Percentiles rank a stretch among this genome's conserved stretches.
Conservation (phyloP, 2,329 filamentous ascomycete species). For the Rosellinia necatrix region DNA sequence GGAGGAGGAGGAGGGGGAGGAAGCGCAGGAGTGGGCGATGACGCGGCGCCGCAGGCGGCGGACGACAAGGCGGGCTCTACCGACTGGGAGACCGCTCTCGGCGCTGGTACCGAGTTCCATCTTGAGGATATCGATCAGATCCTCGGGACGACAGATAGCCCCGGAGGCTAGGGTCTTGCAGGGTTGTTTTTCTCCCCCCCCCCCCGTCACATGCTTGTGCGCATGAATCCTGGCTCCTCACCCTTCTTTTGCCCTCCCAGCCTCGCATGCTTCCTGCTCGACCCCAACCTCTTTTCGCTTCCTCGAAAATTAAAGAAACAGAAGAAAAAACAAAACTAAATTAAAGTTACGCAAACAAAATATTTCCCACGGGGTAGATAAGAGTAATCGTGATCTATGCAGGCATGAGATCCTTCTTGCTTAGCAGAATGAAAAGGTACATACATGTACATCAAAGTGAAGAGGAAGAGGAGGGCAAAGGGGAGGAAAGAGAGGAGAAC, state of each 20-base stretch:
- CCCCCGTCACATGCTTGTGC: not conserved
- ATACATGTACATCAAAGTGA: not conserved
- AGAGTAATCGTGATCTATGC: too few species aligned
- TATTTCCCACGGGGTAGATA: too few species aligned
- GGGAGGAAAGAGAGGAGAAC: not conserved
- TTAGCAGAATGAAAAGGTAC: not conserved
- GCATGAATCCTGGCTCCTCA: not conserved
- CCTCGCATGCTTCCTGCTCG: too few species aligned
- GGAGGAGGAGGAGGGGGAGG: conserved; percentile 1
- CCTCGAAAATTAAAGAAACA: too few species aligned
- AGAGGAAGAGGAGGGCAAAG: not conserved
- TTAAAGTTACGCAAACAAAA: too few species aligned
- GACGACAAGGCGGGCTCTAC: conserved; percentile 24
- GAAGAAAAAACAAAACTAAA: too few species aligned
- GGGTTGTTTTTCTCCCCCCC: not conserved
- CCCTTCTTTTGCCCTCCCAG: too few species aligned
- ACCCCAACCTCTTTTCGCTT: too few species aligned
- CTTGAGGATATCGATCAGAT: conserved; percentile 34
- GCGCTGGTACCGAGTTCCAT: conserved; percentile 27
- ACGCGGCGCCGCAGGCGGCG: not conserved
- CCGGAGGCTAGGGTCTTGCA: conserved; percentile 12
- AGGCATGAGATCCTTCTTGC: too few species aligned
- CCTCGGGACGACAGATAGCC: conserved; percentile 33
- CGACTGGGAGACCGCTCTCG: conserved; percentile 34
- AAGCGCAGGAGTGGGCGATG: too few species aligned